Conservation (phyloP, 2,329 filamentous ascomycete genomes). For the Phyllosticta citriasiana region DNA sequence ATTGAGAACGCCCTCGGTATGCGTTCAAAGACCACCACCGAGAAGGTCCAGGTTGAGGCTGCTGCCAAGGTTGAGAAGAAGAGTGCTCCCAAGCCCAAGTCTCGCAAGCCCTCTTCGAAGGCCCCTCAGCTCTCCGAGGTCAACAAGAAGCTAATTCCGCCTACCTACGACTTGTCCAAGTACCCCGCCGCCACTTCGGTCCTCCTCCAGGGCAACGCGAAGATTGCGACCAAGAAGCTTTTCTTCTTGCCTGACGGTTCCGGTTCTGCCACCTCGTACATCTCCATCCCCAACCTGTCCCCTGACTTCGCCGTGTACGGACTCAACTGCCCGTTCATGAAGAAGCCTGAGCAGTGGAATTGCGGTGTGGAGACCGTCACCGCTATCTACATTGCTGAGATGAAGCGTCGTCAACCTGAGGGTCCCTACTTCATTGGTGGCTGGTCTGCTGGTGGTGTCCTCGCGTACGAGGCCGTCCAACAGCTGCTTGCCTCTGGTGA, state of each 20-base stretch:
- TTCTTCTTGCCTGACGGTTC: constrained; percentile 44
- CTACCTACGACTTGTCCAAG: constrained; percentile 29
- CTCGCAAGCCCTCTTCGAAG: constrained; percentile 5
- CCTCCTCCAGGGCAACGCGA: constrained; percentile 48
- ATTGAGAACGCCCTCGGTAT: constrained; percentile 55
- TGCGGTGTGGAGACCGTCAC: constrained; percentile 58
- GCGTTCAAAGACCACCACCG: constrained; percentile 29
- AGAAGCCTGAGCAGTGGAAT: constrained; percentile 53
- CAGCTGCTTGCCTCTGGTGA: constrained; percentile 40
- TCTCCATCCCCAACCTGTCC: constrained; percentile 46
- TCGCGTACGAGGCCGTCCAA: constrained; percentile 42
- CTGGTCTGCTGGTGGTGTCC: constrained; percentile 47
- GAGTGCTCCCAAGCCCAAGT: constrained; percentile 15
- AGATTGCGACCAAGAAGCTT: constrained; percentile 45
- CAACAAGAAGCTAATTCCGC: constrained; percentile 34
- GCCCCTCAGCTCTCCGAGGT: constrained; percentile 37
- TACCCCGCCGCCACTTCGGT: constrained; percentile 44
- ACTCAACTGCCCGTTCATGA: constrained; percentile 63
- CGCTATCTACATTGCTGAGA: constrained; percentile 56
- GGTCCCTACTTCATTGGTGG: constrained; percentile 49
- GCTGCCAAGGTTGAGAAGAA: constrained; percentile 23
- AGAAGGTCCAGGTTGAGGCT: constrained; percentile 22
- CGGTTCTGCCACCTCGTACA: constrained; percentile 58
- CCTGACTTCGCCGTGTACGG: constrained; percentile 42
- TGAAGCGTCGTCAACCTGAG: constrained; percentile 58